Base-by-base conservation (phyloP, 129 eudicot species). In the Escallonia rubra region DNA sequence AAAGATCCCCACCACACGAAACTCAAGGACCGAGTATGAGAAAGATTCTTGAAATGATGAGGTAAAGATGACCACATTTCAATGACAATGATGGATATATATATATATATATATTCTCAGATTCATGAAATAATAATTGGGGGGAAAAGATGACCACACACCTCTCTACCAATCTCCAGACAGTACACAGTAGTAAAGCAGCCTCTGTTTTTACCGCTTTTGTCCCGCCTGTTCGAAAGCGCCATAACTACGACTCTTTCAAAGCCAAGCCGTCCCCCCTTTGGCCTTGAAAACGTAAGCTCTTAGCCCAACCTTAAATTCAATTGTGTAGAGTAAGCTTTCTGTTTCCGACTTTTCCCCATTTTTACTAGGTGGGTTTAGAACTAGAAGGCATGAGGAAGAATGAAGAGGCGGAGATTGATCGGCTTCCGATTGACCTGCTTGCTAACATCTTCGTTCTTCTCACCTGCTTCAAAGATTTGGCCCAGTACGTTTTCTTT, bases 401-500 rank as follows among this genome's bases (percentile, higher is more conserved):
- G 44, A 46, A 61, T 4, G 79, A 69, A 73, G 95, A 83, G 40
- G 76, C 88, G 11, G 79, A 79, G 51, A 87, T 94, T 64, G 99
- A 90, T 11, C 73, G 81, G 69, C 92, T 94, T 53, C 99, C 99
- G 34, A 68, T 85, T 78, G 99, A 94, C 79, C 62, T 94, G 2
- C 75, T 89, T 69, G 83, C 97, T 58, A 97, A 94, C 45, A 85
- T 89, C 52, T 83, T 94, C 78, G 64, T 84, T 55, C 77, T 85
- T 55, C 42, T 89, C 79, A 72, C 96, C 64, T 89, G 87, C 74
- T 94, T 94, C 87, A 84, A 86, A 64, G 96, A 94, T 79, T 85
- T 94, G 79, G 96, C 99, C 59, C 89, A 79, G 97, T 94, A 77
- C 40, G 82, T 83, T 70, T 11, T 38, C 63, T 63, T 68, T 9